These are phyloP conservation scores for Paecilomyces sp. DNA, from an alignment of 2,329 filamentous ascomycete genomes.

Conservation along the genomic window DNA sequence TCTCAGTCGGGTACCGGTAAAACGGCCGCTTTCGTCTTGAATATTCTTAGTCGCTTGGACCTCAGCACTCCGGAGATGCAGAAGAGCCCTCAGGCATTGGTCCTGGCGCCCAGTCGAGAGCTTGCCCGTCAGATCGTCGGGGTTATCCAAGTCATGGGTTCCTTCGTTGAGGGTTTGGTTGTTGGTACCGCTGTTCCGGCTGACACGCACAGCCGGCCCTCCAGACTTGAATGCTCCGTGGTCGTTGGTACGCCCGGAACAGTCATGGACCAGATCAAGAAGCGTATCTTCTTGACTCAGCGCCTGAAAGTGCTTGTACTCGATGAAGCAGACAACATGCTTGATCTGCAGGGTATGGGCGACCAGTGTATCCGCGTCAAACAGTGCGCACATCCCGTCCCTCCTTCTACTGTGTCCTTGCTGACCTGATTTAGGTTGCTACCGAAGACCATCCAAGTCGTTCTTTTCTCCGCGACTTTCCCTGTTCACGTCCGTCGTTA, in stretches of 20 bases:
- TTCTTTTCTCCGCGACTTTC: slow-evolving; percentile 93
- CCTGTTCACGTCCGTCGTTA: slow-evolving; percentile 80
- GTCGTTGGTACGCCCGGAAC: slow-evolving; percentile 93
- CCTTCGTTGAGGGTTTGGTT: slow-evolving; percentile 68
- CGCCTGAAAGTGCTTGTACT: slow-evolving; percentile 77
- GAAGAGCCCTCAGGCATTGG: slow-evolving; percentile 67
- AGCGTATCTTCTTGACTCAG: slow-evolving; percentile 63
- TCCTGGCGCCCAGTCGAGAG: slow-evolving; percentile 88
- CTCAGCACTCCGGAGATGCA: slow-evolving; percentile 53
- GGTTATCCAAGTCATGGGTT: slow-evolving; percentile 76
- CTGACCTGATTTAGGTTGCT: slow-evolving; percentile 54
- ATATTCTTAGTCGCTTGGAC: slow-evolving; percentile 81
- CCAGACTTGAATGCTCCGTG: slow-evolving; percentile 66
- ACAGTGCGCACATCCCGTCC: slow-evolving; percentile 47
- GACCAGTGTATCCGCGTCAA: slow-evolving; percentile 93
- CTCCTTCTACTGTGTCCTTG: background rate
- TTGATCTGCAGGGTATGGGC: slow-evolving; percentile 89
- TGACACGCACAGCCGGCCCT: slow-evolving; percentile 61
- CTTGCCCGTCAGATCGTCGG: slow-evolving; percentile 88
- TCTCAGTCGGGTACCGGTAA: slow-evolving; percentile 99
- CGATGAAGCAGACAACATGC: slow-evolving; percentile 98
- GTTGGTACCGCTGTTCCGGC: slow-evolving; percentile 77
- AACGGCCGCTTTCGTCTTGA: slow-evolving; percentile 92
- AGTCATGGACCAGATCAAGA: slow-evolving; percentile 77
- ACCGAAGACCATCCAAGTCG: slow-evolving; percentile 69